A percentile compares a stretch with the other conserved stretches of the same genome.
Evolutionary conservation across 1,139 yeast species (phyloP).

Genomic region (Hanseniaspora gamundiae): DNA sequence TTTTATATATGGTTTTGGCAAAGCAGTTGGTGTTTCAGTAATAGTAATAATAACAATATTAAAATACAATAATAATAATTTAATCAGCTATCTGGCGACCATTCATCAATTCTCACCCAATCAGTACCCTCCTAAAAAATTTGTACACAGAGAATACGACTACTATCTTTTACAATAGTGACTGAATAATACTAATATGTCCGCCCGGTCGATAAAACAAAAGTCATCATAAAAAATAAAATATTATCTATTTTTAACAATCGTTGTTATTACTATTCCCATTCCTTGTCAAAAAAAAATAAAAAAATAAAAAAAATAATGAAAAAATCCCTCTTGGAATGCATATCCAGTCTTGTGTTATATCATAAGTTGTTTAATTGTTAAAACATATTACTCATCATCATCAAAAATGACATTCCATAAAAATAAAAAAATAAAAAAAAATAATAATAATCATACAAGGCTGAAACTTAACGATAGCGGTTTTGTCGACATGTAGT

Average conservation of each 20-base stretch:
- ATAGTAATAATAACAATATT: background rate
- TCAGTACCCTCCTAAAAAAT: constrained; percentile 22
- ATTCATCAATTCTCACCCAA: constrained; percentile 27
- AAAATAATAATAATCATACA: too few species aligned
- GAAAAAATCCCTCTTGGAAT: too few species aligned
- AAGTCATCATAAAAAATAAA: constrained; percentile 19
- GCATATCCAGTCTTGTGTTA: too few species aligned
- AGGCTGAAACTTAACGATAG: constrained; percentile 30
- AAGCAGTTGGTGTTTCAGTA: too few species aligned
- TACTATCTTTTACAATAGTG: constrained; percentile 14
- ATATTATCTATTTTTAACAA: background rate
- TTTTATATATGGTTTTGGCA: too few species aligned
- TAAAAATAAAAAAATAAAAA: too few species aligned
- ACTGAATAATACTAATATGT: constrained; percentile 24
- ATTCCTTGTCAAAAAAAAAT: background rate
- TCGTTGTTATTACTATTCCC: background rate
- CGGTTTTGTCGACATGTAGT: constrained; percentile 26
- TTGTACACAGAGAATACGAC: constrained; percentile 25
- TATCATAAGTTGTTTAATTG: background rate
- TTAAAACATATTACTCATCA: constrained; percentile 4
- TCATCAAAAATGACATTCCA: too few species aligned
- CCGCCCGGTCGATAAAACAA: constrained; percentile 30
- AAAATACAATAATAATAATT: background rate
- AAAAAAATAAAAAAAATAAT: constrained; percentile 1
- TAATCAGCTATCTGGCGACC: constrained; percentile 29